Evolutionary conservation across 371 early-diverging fungal species (phyloP), one percentile per base, ranked within the genome.

Genomic region (Mortierella sp.): DNA sequence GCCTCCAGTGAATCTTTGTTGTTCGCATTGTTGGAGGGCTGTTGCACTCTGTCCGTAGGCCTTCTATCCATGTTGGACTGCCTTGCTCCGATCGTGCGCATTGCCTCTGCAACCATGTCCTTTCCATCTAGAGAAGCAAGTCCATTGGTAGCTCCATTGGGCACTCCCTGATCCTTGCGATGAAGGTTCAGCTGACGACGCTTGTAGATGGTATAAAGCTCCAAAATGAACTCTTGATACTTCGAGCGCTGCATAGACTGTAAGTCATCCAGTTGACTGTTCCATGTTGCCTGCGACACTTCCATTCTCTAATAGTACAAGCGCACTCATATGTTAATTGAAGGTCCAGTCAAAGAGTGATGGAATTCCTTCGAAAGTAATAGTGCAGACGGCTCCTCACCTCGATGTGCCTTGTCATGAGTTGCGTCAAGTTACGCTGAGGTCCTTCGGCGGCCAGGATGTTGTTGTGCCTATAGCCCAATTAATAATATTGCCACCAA

Each of bases 191-290:
- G 43, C 37, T 85, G 68, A 13, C 87, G 77, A 19, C 79, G 70
- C 66, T 89, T 89, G 71, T 90, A 90, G 76, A 90, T 89, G 10
- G 87, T 77, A 70, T 92, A 91, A 6, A 93, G 85, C 69, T 92
- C 90, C 39, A 91, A 79, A n/a, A 94, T 91, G 79, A 94, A 93
- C 53, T 91, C 91, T 31, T 91, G 86, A 70, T 93, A 94, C 79
- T 94, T 93, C 48, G 85, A 79, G 40, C 90, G 88, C 79, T 94
- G 94, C 4, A 87, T 85, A 26, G 85, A 75, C 67, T 92, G 90
- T 7, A 90, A 76, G 47, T 91, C 90, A 41, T 91, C 86, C 2
- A 94, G 73, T 64, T 91, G 89, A 22, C 91, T 91, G 22, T 86
- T 91, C 87, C 89, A 89, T 1, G 92, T 91, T 31, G 92, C 93